phyloP scores from a whole-genome alignment of 73 alveolate species.

The Paraurostyla sp. region DNA sequence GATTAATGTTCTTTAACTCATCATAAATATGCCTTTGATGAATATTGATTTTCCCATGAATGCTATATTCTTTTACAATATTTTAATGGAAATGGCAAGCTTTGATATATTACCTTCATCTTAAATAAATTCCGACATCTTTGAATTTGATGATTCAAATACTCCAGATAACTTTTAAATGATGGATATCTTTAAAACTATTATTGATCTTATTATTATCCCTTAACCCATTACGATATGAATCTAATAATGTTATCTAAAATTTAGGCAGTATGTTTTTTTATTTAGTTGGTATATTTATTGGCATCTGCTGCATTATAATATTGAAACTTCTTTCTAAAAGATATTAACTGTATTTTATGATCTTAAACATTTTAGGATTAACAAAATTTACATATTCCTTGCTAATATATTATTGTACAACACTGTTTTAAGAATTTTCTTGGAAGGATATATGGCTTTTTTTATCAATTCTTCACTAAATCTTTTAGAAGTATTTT shows the following conservation, averaged over 20 bases:
- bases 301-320: too few species aligned
- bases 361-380: not conserved
- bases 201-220: too few species aligned
- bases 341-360: too few species aligned
- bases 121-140: not conserved
- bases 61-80: constrained; percentile 28
- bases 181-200: constrained; percentile 56
- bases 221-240: too few species aligned
- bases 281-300: too few species aligned
- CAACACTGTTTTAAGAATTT: constrained; percentile 7
- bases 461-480: not conserved
- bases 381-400: constrained; percentile 3
- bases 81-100: constrained; percentile 46
- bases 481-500: not conserved
- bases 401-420: not conserved
- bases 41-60: constrained; percentile 44
- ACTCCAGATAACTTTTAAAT: constrained; percentile 4
- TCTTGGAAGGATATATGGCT: constrained; percentile 22
- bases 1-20: constrained; percentile 42
- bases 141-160: constrained; percentile 4
- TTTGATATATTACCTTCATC: constrained; percentile 27
- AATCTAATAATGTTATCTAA: too few species aligned
- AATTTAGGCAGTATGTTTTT: too few species aligned
- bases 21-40: constrained; percentile 45
- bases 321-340: too few species aligned